A percentile compares a stretch with the other conserved stretches of the same genome.
These are phyloP conservation scores for Aureobasidium zeae DNA, from an alignment of 2,329 filamentous ascomycete genomes.

Conservation along the genomic window DNA sequence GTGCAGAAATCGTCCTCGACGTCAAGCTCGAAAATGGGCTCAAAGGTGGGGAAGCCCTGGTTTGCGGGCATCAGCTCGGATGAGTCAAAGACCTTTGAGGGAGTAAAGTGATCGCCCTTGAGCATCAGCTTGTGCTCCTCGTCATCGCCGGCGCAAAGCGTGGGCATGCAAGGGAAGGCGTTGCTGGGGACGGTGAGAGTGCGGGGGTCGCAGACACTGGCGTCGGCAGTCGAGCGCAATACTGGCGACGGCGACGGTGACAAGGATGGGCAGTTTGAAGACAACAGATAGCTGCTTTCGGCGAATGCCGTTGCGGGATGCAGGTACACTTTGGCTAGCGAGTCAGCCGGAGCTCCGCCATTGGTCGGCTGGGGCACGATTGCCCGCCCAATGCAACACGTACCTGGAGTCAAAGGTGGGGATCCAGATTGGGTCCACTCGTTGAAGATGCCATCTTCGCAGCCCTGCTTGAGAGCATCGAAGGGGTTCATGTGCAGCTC, in stretches of 20 bases:
- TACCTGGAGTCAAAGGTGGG: conserved; percentile 85
- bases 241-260: conserved; percentile 80
- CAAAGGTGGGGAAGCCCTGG: conserved; percentile 61
- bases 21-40: conserved; percentile 81
- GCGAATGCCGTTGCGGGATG: conserved; percentile 55
- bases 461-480: conserved; percentile 59
- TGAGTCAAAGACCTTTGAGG: conserved; percentile 22
- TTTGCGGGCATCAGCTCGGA: conserved; percentile 36
- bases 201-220: conserved; percentile 73
- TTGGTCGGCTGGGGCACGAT: not conserved
- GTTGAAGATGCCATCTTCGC: conserved; percentile 60
- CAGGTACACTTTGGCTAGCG: conserved; percentile 47
- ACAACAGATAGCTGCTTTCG: conserved; percentile 54
- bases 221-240: conserved; percentile 57
- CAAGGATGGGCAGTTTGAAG: conserved; percentile 69
- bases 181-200: conserved; percentile 64
- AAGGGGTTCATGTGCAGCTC: conserved; percentile 69
- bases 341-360: conserved; percentile 15
- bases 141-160: conserved; percentile 49
- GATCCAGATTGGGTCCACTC: conserved; percentile 72
- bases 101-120: conserved; percentile 34
- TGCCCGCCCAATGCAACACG: conserved; percentile 30
- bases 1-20: conserved; percentile 80
- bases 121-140: conserved; percentile 35
- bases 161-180: conserved; percentile 53